Evolutionary conservation across 179 eudicot species (phyloP).

Genomic region (Camellia oleifera): DNA sequence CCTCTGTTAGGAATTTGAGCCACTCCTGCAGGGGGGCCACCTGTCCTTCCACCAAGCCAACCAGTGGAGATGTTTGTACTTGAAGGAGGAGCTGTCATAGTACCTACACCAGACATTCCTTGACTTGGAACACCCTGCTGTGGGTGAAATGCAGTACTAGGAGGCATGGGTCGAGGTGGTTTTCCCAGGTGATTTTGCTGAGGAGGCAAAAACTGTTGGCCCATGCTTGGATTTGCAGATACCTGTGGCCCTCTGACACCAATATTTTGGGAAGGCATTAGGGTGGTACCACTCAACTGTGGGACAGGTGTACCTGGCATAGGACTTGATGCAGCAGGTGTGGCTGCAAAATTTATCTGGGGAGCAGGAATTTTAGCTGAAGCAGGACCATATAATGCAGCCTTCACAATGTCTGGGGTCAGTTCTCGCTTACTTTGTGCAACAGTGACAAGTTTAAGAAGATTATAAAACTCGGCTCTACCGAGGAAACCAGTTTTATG

Average conservation of each 20-base stretch:
- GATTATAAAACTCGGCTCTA: conserved; percentile 87
- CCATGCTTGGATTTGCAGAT: conserved; percentile 32
- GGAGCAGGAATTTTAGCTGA: conserved; percentile 94
- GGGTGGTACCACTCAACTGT: conserved; percentile 34
- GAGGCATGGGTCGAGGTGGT: conserved; percentile 54
- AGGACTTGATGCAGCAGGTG: conserved; percentile 42
- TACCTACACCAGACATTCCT: conserved; percentile 44
- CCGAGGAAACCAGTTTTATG: conserved; percentile 73
- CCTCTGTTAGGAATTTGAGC: conserved; percentile 43
- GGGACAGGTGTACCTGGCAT: conserved; percentile 31
- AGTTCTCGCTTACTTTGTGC: conserved; percentile 89
- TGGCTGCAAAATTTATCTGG: conserved; percentile 57
- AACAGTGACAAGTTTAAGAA: conserved; percentile 95
- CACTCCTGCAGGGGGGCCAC: conserved; percentile 43
- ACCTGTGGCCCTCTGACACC: conserved; percentile 52
- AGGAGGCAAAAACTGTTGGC: conserved; percentile 48
- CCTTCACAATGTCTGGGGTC: conserved; percentile 85
- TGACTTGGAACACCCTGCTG: conserved; percentile 46
- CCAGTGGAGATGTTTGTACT: conserved; percentile 45
- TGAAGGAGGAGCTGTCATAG: conserved; percentile 27
- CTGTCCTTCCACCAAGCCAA: conserved; percentile 54
- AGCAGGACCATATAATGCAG: conserved; percentile 86
- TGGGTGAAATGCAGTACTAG: conserved; percentile 38
- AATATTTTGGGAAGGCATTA: conserved; percentile 40
- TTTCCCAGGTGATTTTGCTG: conserved; percentile 49